phyloP scores from a whole-genome alignment of 768 basidiomycete species.

The Peribolospora kevripleyi region DNA sequence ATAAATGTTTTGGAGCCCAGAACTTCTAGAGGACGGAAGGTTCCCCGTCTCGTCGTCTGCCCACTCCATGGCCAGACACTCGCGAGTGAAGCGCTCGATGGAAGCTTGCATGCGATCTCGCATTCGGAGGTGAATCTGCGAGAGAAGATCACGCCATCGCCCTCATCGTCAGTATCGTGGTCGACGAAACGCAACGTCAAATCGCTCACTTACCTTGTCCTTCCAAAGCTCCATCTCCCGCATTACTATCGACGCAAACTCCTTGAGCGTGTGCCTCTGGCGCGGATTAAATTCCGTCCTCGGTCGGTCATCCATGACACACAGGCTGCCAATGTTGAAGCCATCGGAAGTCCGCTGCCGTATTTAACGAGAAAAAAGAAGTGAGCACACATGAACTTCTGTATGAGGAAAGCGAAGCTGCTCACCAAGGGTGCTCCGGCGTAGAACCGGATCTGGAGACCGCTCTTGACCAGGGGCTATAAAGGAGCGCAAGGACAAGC shows the following conservation, averaged over 20 bases:
- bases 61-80: constrained; percentile 71
- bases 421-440: constrained; percentile 69
- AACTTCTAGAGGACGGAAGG: constrained; percentile 14
- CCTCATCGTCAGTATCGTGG: constrained; percentile 4
- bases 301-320: constrained; percentile 61
- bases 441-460: constrained; percentile 58
- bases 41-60: constrained; percentile 3
- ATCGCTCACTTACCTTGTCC: constrained; percentile 39
- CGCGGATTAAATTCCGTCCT: constrained; percentile 64
- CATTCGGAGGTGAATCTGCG: constrained; percentile 62
- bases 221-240: constrained; percentile 88
- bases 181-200: background rate
- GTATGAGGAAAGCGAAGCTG: too few species aligned
- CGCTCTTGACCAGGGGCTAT: constrained; percentile 44
- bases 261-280: constrained; percentile 74
- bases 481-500: background rate
- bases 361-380: too few species aligned
- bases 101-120: constrained; percentile 79
- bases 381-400: too few species aligned
- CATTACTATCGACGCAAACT: constrained; percentile 84
- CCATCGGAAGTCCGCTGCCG: background rate
- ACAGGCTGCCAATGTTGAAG: constrained; percentile 28
- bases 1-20: constrained; percentile 56
- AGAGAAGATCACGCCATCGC: background rate
- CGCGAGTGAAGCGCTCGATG: constrained; percentile 91